Base-by-base conservation (phyloP, 148 eudicot genomes). In the Talinum fruticosum region DNA sequence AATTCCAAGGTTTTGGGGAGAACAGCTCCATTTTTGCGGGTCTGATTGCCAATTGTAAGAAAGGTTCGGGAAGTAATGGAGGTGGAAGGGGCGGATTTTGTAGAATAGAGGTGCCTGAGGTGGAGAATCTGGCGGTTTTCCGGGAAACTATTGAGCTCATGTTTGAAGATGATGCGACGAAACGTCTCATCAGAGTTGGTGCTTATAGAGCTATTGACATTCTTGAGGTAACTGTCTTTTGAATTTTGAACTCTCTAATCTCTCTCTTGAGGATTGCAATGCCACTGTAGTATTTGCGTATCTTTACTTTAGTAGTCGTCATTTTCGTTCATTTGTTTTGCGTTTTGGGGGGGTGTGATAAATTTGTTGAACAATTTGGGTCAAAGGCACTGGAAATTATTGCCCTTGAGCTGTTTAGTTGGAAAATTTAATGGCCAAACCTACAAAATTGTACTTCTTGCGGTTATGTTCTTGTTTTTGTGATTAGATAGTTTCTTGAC, bases 41-140 rank as follows among this genome's bases (percentile, higher is more conserved):
- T 10, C 84, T 94, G 87, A 84, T 94, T 35, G 81, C 69, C 1
- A 82, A 85, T 68, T 80, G 82, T 68, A 28, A 83, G 70, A 77
- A 72, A 76, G 66, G 61, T 24, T 38, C 18, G 47, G 86, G 83
- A 57, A 73, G 76, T n/a, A 75, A 53, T 2, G 71, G 76, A 1
- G 83, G 83, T 21, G 26, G 44, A 28, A 26, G 51, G 5, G 74
- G 78, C 1, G 75, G 84, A 49, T 71, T 92, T 79, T 91, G 90
- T 79, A 86, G 97, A 91, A 92, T 94, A 77, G 98, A 94, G 83
- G 96, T 94, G 66, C 93, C 92, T 37, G 97, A 90, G 16, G 93
- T 94, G 78, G 96, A 89, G 69, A 90, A 94, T 78, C 79, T 94
- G 87, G 87, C 81, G 67, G 89, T 87, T 66, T 94, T 94, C 68